Evolutionary conservation across 2,329 filamentous ascomycete species (phyloP).

Genomic region (Ascochyta koolunga): DNA sequence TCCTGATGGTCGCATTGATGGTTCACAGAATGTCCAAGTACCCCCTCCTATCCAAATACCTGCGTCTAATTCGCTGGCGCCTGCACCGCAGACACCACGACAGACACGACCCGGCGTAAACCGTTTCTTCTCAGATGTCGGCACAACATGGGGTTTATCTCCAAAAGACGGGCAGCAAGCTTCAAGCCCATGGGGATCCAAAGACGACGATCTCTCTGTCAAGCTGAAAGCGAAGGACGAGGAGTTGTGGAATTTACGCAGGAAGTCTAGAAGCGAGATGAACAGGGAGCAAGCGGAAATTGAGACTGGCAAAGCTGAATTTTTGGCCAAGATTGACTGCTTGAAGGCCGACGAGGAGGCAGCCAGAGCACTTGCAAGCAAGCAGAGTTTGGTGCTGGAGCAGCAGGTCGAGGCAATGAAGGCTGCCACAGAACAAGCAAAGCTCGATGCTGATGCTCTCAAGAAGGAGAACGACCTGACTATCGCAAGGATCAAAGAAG

Average conservation of each 20-base stretch:
- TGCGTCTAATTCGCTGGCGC: neutral
- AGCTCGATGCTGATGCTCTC: slow-evolving; percentile 26
- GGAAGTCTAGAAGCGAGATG: slow-evolving; percentile 28
- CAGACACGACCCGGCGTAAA: slow-evolving; percentile 4
- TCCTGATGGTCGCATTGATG: slow-evolving; percentile 23
- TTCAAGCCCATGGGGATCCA: slow-evolving; percentile 1
- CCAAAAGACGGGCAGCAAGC: neutral
- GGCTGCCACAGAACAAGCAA: slow-evolving; percentile 27
- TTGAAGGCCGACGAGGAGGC: slow-evolving; percentile 26
- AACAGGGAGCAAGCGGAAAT: slow-evolving; percentile 22
- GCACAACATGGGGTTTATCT: slow-evolving; percentile 11
- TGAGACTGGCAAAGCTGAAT: slow-evolving; percentile 22
- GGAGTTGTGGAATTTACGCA: slow-evolving; percentile 29
- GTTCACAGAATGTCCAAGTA: neutral
- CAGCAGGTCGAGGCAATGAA: slow-evolving; percentile 32
- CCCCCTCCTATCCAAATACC: neutral
- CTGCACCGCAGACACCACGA: neutral
- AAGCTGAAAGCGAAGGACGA: slow-evolving; percentile 42
- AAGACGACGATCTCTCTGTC: slow-evolving; percentile 21
- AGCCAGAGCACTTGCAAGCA: slow-evolving; percentile 24
- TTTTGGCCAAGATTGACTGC: slow-evolving; percentile 20
- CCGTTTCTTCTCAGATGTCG: slow-evolving; percentile 15
- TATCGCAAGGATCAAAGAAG: slow-evolving; percentile 43
- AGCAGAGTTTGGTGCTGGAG: slow-evolving; percentile 20
- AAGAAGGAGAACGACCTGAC: slow-evolving; percentile 37